A percentile compares a stretch with the other conserved stretches of the same genome.
Evolutionary conservation across 352 stramenopile genomes (phyloP).

Genomic region (Lagenidium sp.): DNA sequence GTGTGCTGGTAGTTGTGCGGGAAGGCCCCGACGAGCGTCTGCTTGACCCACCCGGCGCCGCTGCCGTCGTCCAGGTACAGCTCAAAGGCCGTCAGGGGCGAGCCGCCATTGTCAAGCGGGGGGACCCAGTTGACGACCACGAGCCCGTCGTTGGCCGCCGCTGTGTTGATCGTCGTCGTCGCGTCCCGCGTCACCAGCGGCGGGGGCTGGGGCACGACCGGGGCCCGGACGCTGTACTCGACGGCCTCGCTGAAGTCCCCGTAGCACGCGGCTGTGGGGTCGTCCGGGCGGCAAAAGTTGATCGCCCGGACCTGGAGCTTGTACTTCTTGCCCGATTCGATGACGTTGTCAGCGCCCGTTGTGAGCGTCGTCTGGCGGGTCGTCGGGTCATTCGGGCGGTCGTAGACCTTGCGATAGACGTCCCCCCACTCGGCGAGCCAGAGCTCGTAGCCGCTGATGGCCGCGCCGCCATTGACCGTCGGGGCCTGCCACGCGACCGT

Average conservation of each 20-base stretch:
- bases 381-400: constrained; percentile 82
- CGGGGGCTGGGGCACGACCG: constrained; percentile 78
- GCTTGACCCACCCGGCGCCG: constrained; percentile 26
- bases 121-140: constrained; percentile 76
- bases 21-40: constrained; percentile 34
- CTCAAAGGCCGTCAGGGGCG: constrained; percentile 87
- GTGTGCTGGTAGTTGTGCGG: constrained; percentile 42
- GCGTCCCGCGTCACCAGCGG: constrained; percentile 50
- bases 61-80: constrained; percentile 83
- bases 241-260: constrained; percentile 84
- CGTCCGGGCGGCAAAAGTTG: constrained; percentile 88
- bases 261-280: constrained; percentile 72
- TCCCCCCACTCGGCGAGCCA: constrained; percentile 95
- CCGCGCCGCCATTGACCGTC: constrained; percentile 85
- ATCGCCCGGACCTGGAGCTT: constrained; percentile 91
- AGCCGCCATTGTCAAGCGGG: constrained; percentile 90
- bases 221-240: constrained; percentile 86
- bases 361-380: constrained; percentile 63
- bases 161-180: constrained; percentile 56
- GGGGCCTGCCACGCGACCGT: constrained; percentile 87
- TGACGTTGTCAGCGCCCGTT: constrained; percentile 72
- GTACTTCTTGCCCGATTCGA: constrained; percentile 91
- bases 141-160: constrained; percentile 34
- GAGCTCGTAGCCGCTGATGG: constrained; percentile 93
- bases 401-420: constrained; percentile 88